Conservation (phyloP, 305 asterid genomes). For the Fraxinus sp. region DNA sequence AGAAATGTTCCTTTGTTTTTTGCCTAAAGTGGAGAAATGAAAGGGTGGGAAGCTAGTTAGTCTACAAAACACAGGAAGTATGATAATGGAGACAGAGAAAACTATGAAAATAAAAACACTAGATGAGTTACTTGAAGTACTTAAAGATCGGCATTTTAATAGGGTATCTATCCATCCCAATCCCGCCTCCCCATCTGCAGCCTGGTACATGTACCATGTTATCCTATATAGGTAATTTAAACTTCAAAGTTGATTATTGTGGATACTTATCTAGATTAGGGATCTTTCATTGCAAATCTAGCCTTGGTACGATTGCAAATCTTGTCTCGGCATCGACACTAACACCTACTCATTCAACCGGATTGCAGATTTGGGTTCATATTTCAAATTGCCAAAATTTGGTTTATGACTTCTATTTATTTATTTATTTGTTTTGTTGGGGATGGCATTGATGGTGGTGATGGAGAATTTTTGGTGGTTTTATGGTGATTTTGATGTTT, state of each 20-base stretch:
- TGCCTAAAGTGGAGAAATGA: slow-evolving; percentile 84
- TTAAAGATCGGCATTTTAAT: slow-evolving; percentile 75
- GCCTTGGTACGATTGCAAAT: no score
- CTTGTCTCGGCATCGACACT: no score
- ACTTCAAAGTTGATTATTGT: slow-evolving; percentile 10
- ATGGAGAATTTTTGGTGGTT: no score
- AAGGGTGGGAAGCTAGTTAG: slow-evolving; percentile 64
- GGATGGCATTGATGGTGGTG: no score
- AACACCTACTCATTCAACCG: no score
- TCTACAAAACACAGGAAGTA: slow-evolving; percentile 77
- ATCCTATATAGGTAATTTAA: not conserved
- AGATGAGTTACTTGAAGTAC: slow-evolving; percentile 88
- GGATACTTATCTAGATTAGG: not conserved
- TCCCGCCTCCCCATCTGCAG: not conserved
- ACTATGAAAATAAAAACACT: slow-evolving; percentile 79
- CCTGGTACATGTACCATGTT: not conserved
- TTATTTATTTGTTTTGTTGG: no score
- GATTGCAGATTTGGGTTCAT: no score
- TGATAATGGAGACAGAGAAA: slow-evolving; percentile 81
- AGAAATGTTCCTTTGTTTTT: slow-evolving; percentile 73
- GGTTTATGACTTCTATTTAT: no score
- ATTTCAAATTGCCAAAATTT: no score
- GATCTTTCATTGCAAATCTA: slow-evolving; percentile 9
- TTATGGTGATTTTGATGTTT: no score
- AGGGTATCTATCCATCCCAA: slow-evolving; percentile 50